phyloP scores from a whole-genome alignment of 306 rosid genomes.

The Echinosophora koreensis region DNA sequence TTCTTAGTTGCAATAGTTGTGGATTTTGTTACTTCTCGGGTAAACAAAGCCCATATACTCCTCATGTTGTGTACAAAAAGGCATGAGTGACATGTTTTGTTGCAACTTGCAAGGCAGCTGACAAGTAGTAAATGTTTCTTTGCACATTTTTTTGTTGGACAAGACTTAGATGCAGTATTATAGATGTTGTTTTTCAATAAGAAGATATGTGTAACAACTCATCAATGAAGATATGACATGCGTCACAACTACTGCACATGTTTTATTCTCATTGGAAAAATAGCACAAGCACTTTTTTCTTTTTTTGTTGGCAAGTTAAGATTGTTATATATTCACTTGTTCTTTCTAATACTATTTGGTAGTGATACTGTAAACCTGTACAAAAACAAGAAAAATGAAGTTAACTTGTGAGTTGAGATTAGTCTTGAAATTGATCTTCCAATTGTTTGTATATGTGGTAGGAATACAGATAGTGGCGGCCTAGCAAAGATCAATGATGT shows the following conservation, averaged over 20 bases:
- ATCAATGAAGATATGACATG: no score
- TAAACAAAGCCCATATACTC: constrained; percentile 26
- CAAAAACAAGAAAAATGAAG: constrained; percentile 32
- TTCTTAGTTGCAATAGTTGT: constrained; percentile 30
- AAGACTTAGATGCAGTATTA: no score
- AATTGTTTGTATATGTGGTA: constrained; percentile 3
- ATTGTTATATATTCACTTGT: neutral
- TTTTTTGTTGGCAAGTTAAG: constrained; percentile 34
- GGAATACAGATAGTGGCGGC: neutral
- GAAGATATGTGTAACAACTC: no score
- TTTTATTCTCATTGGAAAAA: no score
- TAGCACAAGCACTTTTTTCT: no score
- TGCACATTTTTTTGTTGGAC: constrained; percentile 33
- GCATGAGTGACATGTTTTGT: constrained; percentile 14
- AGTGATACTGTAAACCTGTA: constrained; percentile 20
- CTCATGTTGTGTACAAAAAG: neutral
- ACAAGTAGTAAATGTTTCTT: constrained; percentile 6
- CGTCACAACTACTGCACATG: no score
- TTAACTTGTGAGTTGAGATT: neutral
- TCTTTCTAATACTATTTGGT: constrained; percentile 27
- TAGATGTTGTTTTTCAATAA: no score
- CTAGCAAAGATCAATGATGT: neutral
- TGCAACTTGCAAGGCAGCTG: constrained; percentile 6
- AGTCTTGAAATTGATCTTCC: neutral
- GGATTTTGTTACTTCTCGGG: constrained; percentile 35